phyloP scores from a whole-genome alignment of 768 basidiomycete species.

The Pleurotus salmoneostramineus region DNA sequence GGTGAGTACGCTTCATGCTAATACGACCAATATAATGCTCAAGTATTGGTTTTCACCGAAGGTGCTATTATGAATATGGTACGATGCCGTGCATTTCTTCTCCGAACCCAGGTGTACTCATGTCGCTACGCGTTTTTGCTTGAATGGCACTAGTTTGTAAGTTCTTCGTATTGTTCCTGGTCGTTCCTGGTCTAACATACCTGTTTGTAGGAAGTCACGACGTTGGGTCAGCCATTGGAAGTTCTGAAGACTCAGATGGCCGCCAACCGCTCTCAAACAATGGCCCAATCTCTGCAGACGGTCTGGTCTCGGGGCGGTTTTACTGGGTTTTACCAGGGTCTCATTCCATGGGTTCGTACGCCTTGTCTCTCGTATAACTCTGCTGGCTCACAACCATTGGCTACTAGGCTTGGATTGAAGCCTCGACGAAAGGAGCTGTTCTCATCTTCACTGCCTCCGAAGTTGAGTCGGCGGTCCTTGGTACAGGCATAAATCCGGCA shows the following conservation, averaged over 20 bases:
- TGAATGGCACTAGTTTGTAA: conserved; percentile 41
- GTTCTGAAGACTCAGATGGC: conserved; percentile 99
- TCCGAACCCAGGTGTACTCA: not conserved
- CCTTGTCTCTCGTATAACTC: not conserved
- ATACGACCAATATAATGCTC: conserved; percentile 15
- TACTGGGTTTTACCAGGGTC: conserved; percentile 92
- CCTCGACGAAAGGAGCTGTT: conserved; percentile 96
- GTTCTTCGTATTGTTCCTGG: conserved; percentile 20
- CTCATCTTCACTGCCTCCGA: conserved; percentile 95
- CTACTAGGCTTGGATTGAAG: conserved; percentile 95
- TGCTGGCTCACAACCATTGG: conserved; percentile 4
- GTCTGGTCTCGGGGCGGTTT: conserved; percentile 93
- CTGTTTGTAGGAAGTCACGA: conserved; percentile 81
- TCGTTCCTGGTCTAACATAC: conserved; percentile 11
- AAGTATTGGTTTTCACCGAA: conserved; percentile 24
- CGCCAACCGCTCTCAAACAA: conserved; percentile 88
- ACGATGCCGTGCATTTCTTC: conserved; percentile 19
- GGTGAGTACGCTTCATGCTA: conserved; percentile 46
- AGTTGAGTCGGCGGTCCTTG: conserved; percentile 68
- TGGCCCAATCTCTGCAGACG: conserved; percentile 78
- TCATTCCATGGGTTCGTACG: conserved; percentile 90
- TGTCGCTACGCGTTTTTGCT: conserved; percentile 1
- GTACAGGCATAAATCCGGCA: conserved; percentile 73
- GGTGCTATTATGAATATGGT: conserved; percentile 99
- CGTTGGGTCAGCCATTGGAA: conserved; percentile 96